phyloP scores from a whole-genome alignment of 768 basidiomycete species.

The Pisolithus albus region DNA sequence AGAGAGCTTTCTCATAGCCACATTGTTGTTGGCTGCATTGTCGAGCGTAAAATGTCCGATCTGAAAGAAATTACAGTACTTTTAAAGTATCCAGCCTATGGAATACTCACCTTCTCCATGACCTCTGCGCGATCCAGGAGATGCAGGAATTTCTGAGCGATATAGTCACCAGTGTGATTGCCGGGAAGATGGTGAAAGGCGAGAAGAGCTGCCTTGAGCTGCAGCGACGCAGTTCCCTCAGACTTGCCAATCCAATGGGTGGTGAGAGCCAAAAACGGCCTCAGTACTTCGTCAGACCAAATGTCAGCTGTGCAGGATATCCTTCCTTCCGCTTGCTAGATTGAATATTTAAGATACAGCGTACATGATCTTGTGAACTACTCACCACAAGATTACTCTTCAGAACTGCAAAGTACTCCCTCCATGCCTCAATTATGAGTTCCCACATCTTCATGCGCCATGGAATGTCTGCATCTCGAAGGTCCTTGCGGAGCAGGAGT shows the following conservation, averaged over 20 bases:
- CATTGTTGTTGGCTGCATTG: not conserved
- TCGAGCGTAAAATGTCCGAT: slow-evolving; percentile 4
- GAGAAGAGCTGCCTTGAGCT: slow-evolving; percentile 4
- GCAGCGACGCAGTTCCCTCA: not conserved
- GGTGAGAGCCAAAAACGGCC: slow-evolving; percentile 11
- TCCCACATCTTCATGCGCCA: slow-evolving; percentile 15
- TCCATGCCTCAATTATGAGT: no score
- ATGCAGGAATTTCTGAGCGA: not conserved
- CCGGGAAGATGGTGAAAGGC: slow-evolving; percentile 11
- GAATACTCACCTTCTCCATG: not conserved
- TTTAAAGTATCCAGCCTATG: not conserved
- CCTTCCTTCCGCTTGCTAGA: not conserved
- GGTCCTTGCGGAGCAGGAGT: slow-evolving; percentile 16
- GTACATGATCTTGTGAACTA: no score
- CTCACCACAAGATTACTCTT: slow-evolving; percentile 20
- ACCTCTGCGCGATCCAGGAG: not conserved
- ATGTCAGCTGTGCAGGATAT: slow-evolving; percentile 1
- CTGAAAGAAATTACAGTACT: not conserved
- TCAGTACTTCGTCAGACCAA: slow-evolving; percentile 7
- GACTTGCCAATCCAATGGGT: slow-evolving; percentile 9
- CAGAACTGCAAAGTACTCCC: slow-evolving; percentile 1
- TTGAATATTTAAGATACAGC: not conserved
- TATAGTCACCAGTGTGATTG: slow-evolving; percentile 9
- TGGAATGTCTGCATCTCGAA: slow-evolving; percentile 21
- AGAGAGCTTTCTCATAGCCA: slow-evolving; percentile 2